A percentile compares a stretch with the other conserved stretches of the same genome.
These are phyloP conservation scores for Nicotiana tabacum DNA, from an alignment of 257 asterid species.

Conservation along the genomic window DNA sequence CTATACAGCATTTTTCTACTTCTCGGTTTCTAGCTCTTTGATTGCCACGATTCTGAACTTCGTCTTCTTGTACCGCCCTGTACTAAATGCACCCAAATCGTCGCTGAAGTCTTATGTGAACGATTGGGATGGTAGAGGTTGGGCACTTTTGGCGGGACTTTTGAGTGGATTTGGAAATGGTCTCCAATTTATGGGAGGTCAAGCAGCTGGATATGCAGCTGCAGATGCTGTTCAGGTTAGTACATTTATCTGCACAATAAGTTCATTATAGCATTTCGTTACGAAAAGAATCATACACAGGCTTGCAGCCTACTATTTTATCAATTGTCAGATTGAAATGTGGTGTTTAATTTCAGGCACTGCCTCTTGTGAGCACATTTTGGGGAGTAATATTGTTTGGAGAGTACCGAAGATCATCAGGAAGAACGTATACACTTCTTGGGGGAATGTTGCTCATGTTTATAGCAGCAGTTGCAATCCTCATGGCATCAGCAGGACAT, in stretches of 20 bases:
- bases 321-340: background rate
- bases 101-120: slow-evolving; percentile 59
- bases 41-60: slow-evolving; percentile 68
- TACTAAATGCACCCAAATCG: slow-evolving; percentile 60
- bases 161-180: slow-evolving; percentile 92
- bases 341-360: slow-evolving; percentile 52
- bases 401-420: slow-evolving; percentile 75
- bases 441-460: slow-evolving; percentile 75
- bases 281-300: background rate
- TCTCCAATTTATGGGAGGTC: slow-evolving; percentile 98
- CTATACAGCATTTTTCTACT: slow-evolving; percentile 87
- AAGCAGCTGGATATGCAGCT: slow-evolving; percentile 99
- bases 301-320: background rate
- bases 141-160: slow-evolving; percentile 87
- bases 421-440: slow-evolving; percentile 57
- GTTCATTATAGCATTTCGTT: background rate
- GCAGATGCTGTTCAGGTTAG: slow-evolving; percentile 96
- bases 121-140: slow-evolving; percentile 81
- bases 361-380: slow-evolving; percentile 90
- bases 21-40: slow-evolving; percentile 73
- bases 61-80: slow-evolving; percentile 61
- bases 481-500: slow-evolving; percentile 86
- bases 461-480: slow-evolving; percentile 70
- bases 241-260: background rate
- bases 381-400: slow-evolving; percentile 83